Percentiles rank a stretch among this genome's conserved stretches.
phyloP scores from a whole-genome alignment of 75 land plant genomes.

The Sequoia sempervirens region DNA sequence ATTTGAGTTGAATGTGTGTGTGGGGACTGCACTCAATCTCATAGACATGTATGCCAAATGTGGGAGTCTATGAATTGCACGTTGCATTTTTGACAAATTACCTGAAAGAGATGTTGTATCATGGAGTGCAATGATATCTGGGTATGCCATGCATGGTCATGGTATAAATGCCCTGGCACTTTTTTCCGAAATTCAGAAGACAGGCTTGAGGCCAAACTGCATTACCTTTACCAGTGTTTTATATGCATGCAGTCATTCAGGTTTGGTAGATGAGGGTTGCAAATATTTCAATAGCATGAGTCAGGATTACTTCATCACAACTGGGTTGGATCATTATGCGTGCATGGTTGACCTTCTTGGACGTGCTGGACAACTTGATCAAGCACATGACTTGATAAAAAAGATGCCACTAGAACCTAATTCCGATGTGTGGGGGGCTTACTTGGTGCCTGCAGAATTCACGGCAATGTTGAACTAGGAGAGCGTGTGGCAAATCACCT shows the following conservation, averaged over 20 bases:
- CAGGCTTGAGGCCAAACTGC: slow-evolving; percentile 13
- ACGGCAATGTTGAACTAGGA: slow-evolving; percentile 12
- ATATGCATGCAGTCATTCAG: slow-evolving; percentile 22
- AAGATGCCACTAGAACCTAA: slow-evolving; percentile 20
- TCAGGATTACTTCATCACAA: slow-evolving; percentile 10
- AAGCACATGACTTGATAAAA: slow-evolving; percentile 6
- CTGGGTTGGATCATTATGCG: slow-evolving; percentile 18
- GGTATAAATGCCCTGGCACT: slow-evolving; percentile 18
- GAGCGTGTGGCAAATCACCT: slow-evolving; percentile 7
- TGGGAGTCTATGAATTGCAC: slow-evolving; percentile 13
- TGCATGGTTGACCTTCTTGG: slow-evolving; percentile 23
- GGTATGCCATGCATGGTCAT: slow-evolving; percentile 18
- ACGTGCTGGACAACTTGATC: slow-evolving; percentile 14
- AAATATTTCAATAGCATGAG: slow-evolving; percentile 12
- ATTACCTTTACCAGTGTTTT: slow-evolving; percentile 15
- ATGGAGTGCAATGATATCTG: slow-evolving; percentile 26
- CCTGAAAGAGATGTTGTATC: slow-evolving; percentile 16
- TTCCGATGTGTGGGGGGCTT: slow-evolving; percentile 10
- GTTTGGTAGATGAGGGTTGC: slow-evolving; percentile 2
- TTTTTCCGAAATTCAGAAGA: slow-evolving; percentile 12
- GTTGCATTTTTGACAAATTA: slow-evolving; percentile 18
- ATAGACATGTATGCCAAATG: slow-evolving; percentile 30
- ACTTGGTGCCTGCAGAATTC: slow-evolving; percentile 16
- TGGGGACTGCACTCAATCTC: slow-evolving; percentile 25
- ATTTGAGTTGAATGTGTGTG: slow-evolving; percentile 8